Base-by-base conservation (phyloP, 2,329 filamentous ascomycete species). In the Xylaria hypoxylon region DNA sequence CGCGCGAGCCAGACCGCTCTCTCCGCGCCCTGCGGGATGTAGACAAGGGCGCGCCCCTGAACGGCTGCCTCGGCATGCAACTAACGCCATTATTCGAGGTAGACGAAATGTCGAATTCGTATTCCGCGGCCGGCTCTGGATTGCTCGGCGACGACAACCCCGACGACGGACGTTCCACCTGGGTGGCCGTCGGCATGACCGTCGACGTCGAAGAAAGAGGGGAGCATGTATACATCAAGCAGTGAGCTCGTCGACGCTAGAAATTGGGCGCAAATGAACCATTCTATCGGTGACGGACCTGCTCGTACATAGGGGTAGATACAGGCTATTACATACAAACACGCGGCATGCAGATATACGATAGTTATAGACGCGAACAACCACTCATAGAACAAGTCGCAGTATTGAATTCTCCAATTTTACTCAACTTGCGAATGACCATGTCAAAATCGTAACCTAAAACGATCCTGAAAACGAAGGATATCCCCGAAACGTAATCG, bases 51-150 rank as follows among this genome's bases (percentile, higher is more conserved):
- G 85, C 86, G 0, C 85, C 85, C 31, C 81, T 80, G 52, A 79
- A 77, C 59, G 86, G 87, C 0, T 90, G 88, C 69, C 74, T 91
- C 28, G 89, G 89, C 5, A 89, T 92, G 87, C 88, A 90, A 76
- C 78, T 91, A 65, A 88, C 86, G 44, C 89, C 89, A 5, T 70
- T 86, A 33, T 86, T 84, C 68, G 76, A 82, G 8, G 60, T 71
- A 2, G 71, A 65, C 11, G 44, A 38, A 2, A 11, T 7, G 51
- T 33, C 52, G 2, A 11, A 7, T 8, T 35, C 59, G 2, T 40
- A 42, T 22, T 19, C 53, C 6, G 15, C 19, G 13, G 44, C 40
- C 1, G 31, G 59, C 10, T 69, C 67, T 19, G 67, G 64, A 1
- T 52, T 69, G 57, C 59, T 74, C n/a, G 68, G 71, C 24, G 74